These are phyloP conservation scores for Calonectria montana DNA, from an alignment of 2,329 filamentous ascomycete genomes.

Conservation along the genomic window DNA sequence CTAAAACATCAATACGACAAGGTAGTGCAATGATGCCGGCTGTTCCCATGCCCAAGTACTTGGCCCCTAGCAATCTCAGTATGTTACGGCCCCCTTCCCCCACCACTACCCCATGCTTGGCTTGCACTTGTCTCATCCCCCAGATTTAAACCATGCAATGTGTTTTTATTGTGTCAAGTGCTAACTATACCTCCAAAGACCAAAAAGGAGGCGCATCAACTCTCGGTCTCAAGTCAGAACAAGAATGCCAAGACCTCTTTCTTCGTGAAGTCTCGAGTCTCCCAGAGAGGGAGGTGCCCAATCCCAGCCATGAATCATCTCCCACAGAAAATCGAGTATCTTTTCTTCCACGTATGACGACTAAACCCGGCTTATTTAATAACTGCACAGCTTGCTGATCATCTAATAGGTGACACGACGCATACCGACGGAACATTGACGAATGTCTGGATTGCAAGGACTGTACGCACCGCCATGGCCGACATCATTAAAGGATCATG, in stretches of 20 bases:
- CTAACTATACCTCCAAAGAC: neutral
- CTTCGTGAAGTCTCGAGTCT: conserved; percentile 39
- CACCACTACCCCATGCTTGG: neutral
- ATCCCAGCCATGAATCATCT: conserved; percentile 1
- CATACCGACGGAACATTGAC: conserved; percentile 31
- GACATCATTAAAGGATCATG: conserved; percentile 35
- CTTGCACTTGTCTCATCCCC: neutral
- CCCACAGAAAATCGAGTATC: conserved; percentile 21
- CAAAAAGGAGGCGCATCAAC: conserved; percentile 1
- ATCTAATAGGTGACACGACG: neutral
- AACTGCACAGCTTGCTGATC: neutral
- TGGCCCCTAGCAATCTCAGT: conserved; percentile 6
- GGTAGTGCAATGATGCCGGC: neutral
- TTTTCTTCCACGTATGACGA: conserved; percentile 26
- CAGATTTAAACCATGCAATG: neutral
- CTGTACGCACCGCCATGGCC: conserved; percentile 45
- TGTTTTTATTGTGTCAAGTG: neutral
- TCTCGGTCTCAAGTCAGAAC: conserved; percentile 37
- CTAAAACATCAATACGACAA: neutral
- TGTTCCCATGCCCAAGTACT: conserved; percentile 18
- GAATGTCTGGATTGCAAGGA: conserved; percentile 47
- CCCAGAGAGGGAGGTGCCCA: conserved; percentile 39
- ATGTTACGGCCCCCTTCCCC: neutral
- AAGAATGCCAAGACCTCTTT: conserved; percentile 40
- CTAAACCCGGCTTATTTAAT: fast-evolving